Conservation (phyloP, 106 monocot species). For the Platanthera guangdongensis region DNA sequence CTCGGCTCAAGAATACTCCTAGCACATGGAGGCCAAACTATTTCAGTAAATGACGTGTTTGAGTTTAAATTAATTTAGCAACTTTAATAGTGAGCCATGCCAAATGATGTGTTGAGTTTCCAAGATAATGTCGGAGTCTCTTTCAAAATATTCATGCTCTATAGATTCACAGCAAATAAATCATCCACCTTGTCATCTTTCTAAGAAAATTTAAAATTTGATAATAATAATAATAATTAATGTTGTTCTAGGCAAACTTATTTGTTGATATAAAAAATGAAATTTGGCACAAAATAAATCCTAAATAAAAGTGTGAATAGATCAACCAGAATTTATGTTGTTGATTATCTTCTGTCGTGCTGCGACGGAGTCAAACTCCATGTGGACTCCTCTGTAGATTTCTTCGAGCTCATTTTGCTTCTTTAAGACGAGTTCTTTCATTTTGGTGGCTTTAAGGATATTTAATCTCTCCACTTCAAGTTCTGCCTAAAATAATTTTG, state of each 20-base stretch:
- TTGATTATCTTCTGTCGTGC: constrained; percentile 34
- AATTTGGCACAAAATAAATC: background rate
- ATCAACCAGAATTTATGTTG: constrained; percentile 76
- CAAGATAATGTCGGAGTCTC: background rate
- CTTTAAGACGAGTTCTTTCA: constrained; percentile 77
- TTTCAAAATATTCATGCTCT: background rate
- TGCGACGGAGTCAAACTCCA: constrained; percentile 51
- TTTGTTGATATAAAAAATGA: background rate
- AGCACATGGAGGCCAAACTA: too few species aligned
- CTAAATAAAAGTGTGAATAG: background rate
- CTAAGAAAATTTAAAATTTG: background rate
- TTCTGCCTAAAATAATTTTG: constrained; percentile 35
- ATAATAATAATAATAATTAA: too few species aligned
- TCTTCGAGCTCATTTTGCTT: constrained; percentile 82
- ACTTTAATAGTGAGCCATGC: too few species aligned
- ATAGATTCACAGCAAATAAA: background rate
- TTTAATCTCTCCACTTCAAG: constrained; percentile 61
- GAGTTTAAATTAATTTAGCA: too few species aligned
- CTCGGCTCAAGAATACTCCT: too few species aligned
- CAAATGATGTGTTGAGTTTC: too few species aligned
- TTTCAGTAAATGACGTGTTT: too few species aligned
- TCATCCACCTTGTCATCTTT: background rate
- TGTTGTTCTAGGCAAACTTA: too few species aligned
- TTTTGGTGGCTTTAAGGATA: constrained; percentile 65
- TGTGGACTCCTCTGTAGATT: constrained; percentile 65